Evolutionary conservation across 1,139 yeast genomes (phyloP).

Genomic region (Debaryomyces udenii): DNA sequence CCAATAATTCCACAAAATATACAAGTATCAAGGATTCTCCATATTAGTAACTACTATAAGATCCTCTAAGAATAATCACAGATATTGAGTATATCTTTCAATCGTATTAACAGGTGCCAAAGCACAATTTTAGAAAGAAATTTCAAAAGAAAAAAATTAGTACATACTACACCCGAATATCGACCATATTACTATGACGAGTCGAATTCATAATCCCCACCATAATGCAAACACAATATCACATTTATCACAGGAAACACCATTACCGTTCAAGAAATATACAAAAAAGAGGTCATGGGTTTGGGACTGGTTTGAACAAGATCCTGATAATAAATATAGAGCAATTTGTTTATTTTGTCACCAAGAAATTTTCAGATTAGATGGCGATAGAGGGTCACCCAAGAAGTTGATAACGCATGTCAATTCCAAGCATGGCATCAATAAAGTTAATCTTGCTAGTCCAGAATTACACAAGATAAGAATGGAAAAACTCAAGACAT

Average conservation of each 20-base stretch:
- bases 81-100: slow-evolving; percentile 1
- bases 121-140: neutral
- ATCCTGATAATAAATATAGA: slow-evolving; percentile 18
- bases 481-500: slow-evolving; percentile 13
- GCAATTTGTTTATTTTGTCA: slow-evolving; percentile 20
- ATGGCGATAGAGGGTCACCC: slow-evolving; percentile 22
- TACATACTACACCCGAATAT: slow-evolving; percentile 10
- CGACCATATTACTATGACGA: slow-evolving; percentile 14
- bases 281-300: slow-evolving; percentile 22
- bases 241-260: slow-evolving; percentile 18
- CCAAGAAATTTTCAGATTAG: slow-evolving; percentile 19
- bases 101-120: slow-evolving; percentile 1
- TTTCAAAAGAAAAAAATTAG: neutral
- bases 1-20: neutral
- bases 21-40: neutral
- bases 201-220: slow-evolving; percentile 14
- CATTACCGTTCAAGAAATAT: slow-evolving; percentile 19
- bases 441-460: slow-evolving; percentile 15
- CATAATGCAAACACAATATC: slow-evolving; percentile 15
- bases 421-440: slow-evolving; percentile 19
- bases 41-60: slow-evolving; percentile 1
- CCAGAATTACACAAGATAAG: slow-evolving; percentile 9
- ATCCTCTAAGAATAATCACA: neutral
- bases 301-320: slow-evolving; percentile 23
- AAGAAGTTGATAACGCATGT: slow-evolving; percentile 21